phyloP scores from a whole-genome alignment of 2,329 filamentous ascomycete genomes.

The Rhynchosporium secalis region DNA sequence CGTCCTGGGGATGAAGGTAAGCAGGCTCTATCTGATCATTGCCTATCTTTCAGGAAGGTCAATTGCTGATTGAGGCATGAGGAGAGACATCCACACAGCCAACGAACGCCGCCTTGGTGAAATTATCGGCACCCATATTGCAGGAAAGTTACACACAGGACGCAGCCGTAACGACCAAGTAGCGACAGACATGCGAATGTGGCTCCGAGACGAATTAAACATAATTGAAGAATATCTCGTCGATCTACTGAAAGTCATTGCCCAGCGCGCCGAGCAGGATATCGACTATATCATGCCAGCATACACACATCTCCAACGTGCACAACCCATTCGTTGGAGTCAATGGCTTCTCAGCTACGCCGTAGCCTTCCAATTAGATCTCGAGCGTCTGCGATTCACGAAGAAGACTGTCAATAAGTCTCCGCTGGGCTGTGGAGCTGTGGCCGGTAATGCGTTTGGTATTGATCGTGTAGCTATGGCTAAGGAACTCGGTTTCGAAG shows the following conservation, averaged over 20 bases:
- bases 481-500: conserved; percentile 77
- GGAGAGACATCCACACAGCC: conserved; percentile 60
- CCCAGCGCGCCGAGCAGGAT: conserved; percentile 69
- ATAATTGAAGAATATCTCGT: conserved; percentile 68
- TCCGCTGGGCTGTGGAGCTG: conserved; percentile 48
- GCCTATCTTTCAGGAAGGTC: neutral
- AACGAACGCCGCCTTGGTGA: conserved; percentile 75
- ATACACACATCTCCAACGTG: conserved; percentile 85
- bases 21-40: neutral
- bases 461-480: conserved; percentile 80
- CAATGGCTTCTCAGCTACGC: conserved; percentile 81
- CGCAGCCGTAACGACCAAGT: conserved; percentile 90
- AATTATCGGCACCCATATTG: conserved; percentile 81
- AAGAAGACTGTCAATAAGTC: conserved; percentile 40
- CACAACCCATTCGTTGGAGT: conserved; percentile 76
- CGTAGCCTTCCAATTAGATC: conserved; percentile 69
- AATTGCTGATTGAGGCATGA: neutral
- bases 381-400: conserved; percentile 66
- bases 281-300: conserved; percentile 72
- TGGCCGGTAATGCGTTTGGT: conserved; percentile 79
- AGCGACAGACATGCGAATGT: conserved; percentile 86
- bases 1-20: conserved; percentile 10
- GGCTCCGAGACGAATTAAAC: conserved; percentile 74
- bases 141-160: conserved; percentile 86
- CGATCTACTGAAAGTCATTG: conserved; percentile 68